A percentile compares a stretch with the other conserved stretches of the same genome.
These are phyloP conservation scores for Irpex lacteus DNA, from an alignment of 1,284 basidiomycete genomes.

Conservation along the genomic window DNA sequence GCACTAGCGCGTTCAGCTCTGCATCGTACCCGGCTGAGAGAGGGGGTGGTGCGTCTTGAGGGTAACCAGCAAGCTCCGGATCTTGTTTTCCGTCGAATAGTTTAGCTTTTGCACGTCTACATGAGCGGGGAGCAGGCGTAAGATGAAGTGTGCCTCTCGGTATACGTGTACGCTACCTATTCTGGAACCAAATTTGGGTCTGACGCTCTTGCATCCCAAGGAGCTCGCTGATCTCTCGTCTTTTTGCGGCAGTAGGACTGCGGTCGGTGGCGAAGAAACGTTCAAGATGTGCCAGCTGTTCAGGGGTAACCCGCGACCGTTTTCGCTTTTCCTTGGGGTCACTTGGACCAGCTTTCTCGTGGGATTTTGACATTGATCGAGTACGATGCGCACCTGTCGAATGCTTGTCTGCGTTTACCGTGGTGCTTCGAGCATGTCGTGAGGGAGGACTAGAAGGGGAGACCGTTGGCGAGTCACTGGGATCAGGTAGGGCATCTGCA, in stretches of 20 bases:
- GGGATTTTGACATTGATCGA: constrained; percentile 9
- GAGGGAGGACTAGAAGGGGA: not conserved
- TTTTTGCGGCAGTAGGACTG: constrained; percentile 65
- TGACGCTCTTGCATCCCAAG: constrained; percentile 84
- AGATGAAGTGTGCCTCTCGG: not conserved
- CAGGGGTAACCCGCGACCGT: constrained; percentile 72
- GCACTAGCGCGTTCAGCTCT: constrained; percentile 62
- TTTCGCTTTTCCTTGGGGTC: constrained; percentile 64
- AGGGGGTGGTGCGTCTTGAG: constrained; percentile 51
- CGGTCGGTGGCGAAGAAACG: constrained; percentile 64
- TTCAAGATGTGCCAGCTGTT: constrained; percentile 72
- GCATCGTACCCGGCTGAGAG: constrained; percentile 51
- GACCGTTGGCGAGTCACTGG: not conserved
- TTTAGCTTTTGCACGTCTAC: constrained; percentile 77
- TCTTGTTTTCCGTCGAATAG: constrained; percentile 55
- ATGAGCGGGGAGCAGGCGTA: not conserved
- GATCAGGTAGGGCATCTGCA: not conserved
- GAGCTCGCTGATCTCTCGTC: constrained; percentile 69
- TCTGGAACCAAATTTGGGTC: constrained; percentile 87
- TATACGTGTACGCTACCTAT: constrained; percentile 46
- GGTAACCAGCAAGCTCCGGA: constrained; percentile 35
- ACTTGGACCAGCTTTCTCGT: constrained; percentile 11
- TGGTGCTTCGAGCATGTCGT: not conserved
- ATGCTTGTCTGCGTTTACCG: not conserved
- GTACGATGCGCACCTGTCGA: constrained; percentile 12